Conservation (phyloP, 1,139 yeast species). For the Pichia sp. region DNA sequence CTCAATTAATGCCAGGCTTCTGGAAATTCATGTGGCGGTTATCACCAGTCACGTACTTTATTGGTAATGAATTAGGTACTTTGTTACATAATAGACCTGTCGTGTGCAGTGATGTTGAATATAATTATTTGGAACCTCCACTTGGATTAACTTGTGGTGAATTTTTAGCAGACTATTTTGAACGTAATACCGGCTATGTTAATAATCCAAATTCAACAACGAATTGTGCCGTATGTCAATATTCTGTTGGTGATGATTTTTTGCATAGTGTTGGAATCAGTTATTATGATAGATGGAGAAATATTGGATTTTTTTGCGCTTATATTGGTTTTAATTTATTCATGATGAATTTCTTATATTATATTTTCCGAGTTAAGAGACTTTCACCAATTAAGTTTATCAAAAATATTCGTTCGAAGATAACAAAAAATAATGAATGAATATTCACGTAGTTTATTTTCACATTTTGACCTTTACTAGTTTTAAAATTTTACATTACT, state of each 20-base stretch:
- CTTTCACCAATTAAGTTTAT: too few species aligned
- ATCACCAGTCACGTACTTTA: conserved; percentile 61
- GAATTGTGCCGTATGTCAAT: conserved; percentile 54
- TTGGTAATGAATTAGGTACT: conserved; percentile 47
- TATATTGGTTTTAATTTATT: conserved; percentile 46
- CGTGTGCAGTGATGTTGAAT: conserved; percentile 44
- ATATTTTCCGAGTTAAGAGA: conserved; percentile 9
- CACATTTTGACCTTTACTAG: too few species aligned
- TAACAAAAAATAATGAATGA: not conserved
- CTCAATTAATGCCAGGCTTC: conserved; percentile 52
- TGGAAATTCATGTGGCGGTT: conserved; percentile 65
- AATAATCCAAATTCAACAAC: conserved; percentile 43
- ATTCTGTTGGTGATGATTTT: conserved; percentile 48
- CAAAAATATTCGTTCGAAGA: not conserved
- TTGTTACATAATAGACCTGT: conserved; percentile 51
- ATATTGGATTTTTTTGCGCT: conserved; percentile 55
- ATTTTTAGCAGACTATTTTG: conserved; percentile 36
- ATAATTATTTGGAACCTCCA: conserved; percentile 48
- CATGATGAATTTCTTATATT: conserved; percentile 14
- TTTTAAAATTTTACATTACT: too few species aligned
- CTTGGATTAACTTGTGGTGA: conserved; percentile 48
- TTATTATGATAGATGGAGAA: conserved; percentile 54
- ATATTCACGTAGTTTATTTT: too few species aligned
- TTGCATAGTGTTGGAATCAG: conserved; percentile 39
- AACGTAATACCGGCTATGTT: conserved; percentile 45